phyloP scores from a whole-genome alignment of 139 green algal species.

The Chlamydomonas sp. region DNA sequence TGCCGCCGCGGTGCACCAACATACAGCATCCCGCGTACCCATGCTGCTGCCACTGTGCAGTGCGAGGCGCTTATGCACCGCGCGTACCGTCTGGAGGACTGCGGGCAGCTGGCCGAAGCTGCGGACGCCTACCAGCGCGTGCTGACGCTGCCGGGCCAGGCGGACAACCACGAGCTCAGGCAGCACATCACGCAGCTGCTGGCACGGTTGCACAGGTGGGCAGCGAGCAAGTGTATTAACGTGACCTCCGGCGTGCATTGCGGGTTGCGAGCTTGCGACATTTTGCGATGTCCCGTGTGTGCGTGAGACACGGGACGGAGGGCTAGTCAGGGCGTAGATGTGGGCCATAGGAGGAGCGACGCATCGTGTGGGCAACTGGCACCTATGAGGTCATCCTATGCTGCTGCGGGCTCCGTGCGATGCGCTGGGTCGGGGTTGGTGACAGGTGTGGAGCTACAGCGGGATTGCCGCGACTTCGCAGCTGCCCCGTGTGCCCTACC shows the following conservation, averaged over 20 bases:
- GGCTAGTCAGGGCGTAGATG: too few species aligned
- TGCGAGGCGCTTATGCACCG: conserved; percentile 4
- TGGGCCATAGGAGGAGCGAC: too few species aligned
- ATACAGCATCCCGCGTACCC: background rate
- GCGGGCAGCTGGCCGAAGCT: background rate
- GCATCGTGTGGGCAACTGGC: too few species aligned
- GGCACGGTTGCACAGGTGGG: conserved; percentile 11
- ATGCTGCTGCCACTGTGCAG: background rate
- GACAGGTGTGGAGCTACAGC: too few species aligned
- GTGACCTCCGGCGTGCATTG: too few species aligned
- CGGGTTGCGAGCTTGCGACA: background rate
- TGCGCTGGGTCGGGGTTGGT: too few species aligned
- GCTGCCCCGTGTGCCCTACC: too few species aligned
- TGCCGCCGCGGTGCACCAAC: background rate
- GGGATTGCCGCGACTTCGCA: too few species aligned
- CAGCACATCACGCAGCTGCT: background rate
- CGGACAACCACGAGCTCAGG: conserved; percentile 18
- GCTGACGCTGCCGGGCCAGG: conserved; percentile 9
- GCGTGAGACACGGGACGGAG: too few species aligned
- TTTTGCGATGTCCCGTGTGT: too few species aligned
- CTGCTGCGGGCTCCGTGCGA: too few species aligned
- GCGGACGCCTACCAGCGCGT: conserved; percentile 14
- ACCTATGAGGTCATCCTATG: too few species aligned
- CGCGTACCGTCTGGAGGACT: conserved; percentile 16
- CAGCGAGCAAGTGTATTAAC: background rate